Conservation (phyloP, 106 monocot genomes). For the Ottelia alismoides region DNA sequence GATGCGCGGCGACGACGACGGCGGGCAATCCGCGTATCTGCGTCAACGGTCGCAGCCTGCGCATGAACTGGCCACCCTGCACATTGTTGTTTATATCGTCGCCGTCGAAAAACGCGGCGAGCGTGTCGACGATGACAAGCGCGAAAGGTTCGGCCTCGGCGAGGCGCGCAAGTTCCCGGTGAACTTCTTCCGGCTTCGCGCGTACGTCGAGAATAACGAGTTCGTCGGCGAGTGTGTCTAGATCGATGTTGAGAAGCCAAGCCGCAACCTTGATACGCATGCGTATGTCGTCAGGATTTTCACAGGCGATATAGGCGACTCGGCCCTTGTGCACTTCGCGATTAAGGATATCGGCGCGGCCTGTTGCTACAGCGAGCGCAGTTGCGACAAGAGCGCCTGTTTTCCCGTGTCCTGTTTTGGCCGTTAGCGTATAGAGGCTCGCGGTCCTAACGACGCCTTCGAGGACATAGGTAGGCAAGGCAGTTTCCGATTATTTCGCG, state of each 20-base stretch:
- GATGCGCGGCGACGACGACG: not conserved
- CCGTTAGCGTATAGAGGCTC: not conserved
- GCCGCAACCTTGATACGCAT: not conserved
- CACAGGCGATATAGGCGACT: not conserved
- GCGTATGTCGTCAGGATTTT: not conserved
- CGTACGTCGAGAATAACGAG: not conserved
- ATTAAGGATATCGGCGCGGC: not conserved
- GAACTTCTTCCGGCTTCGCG: not conserved
- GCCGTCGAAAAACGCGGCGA: not conserved
- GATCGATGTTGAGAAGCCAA: not conserved
- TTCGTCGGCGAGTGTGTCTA: not conserved
- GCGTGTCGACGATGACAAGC: not conserved
- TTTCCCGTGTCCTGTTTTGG: not conserved
- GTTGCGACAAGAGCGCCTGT: not conserved
- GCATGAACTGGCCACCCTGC: not conserved
- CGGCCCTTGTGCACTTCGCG: not conserved
- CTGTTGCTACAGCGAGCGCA: not conserved
- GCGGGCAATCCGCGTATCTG: not conserved
- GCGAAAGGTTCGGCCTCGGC: not conserved
- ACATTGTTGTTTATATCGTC: not conserved
- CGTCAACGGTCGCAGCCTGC: not conserved
- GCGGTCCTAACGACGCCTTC: not conserved
- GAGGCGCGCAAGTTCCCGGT: not conserved
- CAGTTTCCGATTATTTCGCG: too few species aligned
- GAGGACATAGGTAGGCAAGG: not conserved